Evolutionary conservation across 805 yeast species (phyloP).

Genomic region (Saccharomycopsis amapae): DNA sequence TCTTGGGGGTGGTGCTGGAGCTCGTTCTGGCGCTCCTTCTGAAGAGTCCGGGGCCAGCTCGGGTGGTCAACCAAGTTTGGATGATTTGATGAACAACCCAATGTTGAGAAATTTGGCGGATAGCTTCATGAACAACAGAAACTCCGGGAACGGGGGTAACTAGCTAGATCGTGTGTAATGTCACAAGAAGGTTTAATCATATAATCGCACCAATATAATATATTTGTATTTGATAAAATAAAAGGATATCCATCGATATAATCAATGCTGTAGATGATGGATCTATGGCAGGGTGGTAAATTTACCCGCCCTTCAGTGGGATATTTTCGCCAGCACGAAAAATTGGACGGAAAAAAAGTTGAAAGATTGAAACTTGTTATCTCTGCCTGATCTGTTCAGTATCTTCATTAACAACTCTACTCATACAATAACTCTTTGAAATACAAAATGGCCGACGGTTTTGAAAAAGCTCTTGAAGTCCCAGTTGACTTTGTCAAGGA

Average conservation of each 20-base stretch:
- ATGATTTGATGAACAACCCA: slow-evolving; percentile 76
- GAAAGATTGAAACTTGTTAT: no score
- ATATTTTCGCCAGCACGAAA: no score
- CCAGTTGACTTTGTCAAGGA: slow-evolving; percentile 90
- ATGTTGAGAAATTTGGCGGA: slow-evolving; percentile 64
- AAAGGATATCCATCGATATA: not conserved
- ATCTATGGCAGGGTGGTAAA: no score
- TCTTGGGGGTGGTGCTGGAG: slow-evolving; percentile 44
- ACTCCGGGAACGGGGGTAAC: no score
- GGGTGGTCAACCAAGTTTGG: slow-evolving; percentile 44
- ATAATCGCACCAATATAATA: not conserved
- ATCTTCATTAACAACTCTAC: no score
- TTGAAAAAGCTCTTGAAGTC: slow-evolving; percentile 74
- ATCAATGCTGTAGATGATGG: no score
- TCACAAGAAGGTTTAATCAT: not conserved
- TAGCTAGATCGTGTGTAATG: no score
- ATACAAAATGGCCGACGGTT: slow-evolving; percentile 40
- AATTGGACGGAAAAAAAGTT: no score
- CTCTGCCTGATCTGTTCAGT: no score
- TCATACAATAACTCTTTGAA: no score
- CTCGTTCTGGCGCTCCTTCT: slow-evolving; percentile 22
- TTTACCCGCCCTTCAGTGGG: no score
- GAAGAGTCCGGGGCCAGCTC: slow-evolving; percentile 24
- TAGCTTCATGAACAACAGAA: slow-evolving; percentile 41
- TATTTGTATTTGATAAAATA: not conserved